Evolutionary conservation across 2,329 filamentous ascomycete genomes (phyloP).

Genomic region (Gyromitra esculenta): DNA sequence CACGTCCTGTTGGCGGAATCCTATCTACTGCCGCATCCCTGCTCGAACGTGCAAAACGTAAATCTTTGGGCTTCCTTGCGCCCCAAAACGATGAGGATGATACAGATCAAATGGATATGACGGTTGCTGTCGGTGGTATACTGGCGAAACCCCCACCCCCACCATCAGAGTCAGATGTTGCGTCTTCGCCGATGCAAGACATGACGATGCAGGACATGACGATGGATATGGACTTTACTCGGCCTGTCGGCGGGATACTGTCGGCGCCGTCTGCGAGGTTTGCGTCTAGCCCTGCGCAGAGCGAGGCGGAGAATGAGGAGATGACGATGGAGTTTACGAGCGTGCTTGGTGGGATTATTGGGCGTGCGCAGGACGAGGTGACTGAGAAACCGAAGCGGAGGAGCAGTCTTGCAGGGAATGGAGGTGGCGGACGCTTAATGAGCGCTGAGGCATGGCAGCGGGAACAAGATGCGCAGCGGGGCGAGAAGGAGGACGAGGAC

Average conservation of each 20-base stretch:
- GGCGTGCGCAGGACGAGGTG: slow-evolving; percentile 8
- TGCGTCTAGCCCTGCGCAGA: slow-evolving; percentile 3
- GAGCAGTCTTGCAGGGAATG: slow-evolving; percentile 40
- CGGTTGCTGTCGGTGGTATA: slow-evolving; percentile 67
- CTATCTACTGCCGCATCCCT: slow-evolving; percentile 53
- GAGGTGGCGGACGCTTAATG: slow-evolving; percentile 34
- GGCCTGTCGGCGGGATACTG: slow-evolving; percentile 68
- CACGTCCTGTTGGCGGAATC: slow-evolving; percentile 68
- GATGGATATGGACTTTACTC: slow-evolving; percentile 72
- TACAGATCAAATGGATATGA: slow-evolving; percentile 63
- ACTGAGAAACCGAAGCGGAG: slow-evolving; percentile 1
- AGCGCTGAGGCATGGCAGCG: slow-evolving; percentile 47
- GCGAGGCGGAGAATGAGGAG: slow-evolving; percentile 54
- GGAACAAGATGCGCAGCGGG: slow-evolving; percentile 53
- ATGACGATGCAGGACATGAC: slow-evolving; percentile 65
- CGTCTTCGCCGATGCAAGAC: slow-evolving; percentile 60
- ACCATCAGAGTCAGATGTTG: neutral
- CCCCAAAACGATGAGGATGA: slow-evolving; percentile 37
- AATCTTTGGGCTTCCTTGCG: slow-evolving; percentile 57
- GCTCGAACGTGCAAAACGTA: slow-evolving; percentile 33
- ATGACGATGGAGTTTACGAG: slow-evolving; percentile 85
- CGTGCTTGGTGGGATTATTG: slow-evolving; percentile 77
- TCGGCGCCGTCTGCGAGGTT: slow-evolving; percentile 49
- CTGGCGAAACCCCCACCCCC: slow-evolving; percentile 48
- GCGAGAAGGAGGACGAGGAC: neutral